Base-by-base conservation (phyloP, 2,329 filamentous ascomycete genomes). In the Phialophora expanda region DNA sequence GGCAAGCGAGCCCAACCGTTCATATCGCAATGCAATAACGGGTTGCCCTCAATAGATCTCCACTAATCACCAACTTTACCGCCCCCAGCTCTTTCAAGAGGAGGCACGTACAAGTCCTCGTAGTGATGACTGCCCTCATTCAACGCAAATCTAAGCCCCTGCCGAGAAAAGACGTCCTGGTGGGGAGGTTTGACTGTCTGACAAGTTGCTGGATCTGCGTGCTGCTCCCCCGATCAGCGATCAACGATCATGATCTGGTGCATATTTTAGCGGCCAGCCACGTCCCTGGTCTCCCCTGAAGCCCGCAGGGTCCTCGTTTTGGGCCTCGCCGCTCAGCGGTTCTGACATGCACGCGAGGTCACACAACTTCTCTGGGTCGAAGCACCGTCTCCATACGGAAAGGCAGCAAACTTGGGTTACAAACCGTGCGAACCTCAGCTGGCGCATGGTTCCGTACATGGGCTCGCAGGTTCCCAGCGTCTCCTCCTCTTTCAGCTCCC, bases 171-270 rank as follows among this genome's bases (percentile, higher is more conserved):
- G 14, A 44, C 17, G 38, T 20, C 14, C 17, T 17, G 7, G 38
- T 44, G 38, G 38, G 7, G 38, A 8, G 17, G 2, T 44, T 44
- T 44, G 14, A 44, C 22, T 26, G 48, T 24, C n/a, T 24, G 48
- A 22, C 48, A 24, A 12, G 48, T 14, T 53, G 48, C 22, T 62
- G 53, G 58, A 66, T 62, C 64, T 66, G 30, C 46, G 59, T 62
- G 44, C 41, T 57, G 48, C 58, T 54, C 50, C 44, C 57, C 57
- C 53, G 54, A 58, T 62, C 64, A 34, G 32, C 32, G 64, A 66
- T 66, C 64, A 66, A 28, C 60, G 60, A 62, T 62, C 64, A 48
- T 48, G 54, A 59, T 62, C 64, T 58, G 54, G 54, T 66, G 58
- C 58, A 61, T 62, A 44, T 58, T 28, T 59, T 61, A 61, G 58